Evolutionary conservation across 148 eudicot species (phyloP), one percentile per base, ranked within the genome.

Genomic region (Rhododendron vialii): DNA sequence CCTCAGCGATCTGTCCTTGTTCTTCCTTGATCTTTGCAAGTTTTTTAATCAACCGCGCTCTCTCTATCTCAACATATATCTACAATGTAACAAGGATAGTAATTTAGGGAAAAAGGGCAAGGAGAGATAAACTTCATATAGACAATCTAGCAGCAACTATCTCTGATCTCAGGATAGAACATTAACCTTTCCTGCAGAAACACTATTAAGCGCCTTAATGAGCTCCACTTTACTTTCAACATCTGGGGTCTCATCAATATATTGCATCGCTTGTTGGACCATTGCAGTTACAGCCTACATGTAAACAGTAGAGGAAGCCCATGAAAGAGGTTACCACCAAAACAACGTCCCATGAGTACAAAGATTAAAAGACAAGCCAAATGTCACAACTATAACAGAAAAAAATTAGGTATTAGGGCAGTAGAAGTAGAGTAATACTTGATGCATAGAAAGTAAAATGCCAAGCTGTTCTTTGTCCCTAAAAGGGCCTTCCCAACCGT

Each of bases 21-120:
- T 89, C 98, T 92, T 96, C 99, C 90, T 94, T 95, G 84, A 96
- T 92, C 91, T 94, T 95, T 81, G 99, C 98, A 86, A 96, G 98
- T 78, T 71, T 94, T 91, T 91, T 96, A 79, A 94, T 90, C 89
- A 96, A 88, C 8, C 98, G 90, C 53, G 98, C 98, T 86, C 99
- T 90, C 91, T 94, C 98, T 85, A 95, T 92, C 89, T 96, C 99
- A 85, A 96, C 98, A 91, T 95, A 96, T 85, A 96, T 96, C 98
- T 96, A 90, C 80, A 84, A 73, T 26, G 15, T 22, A 45, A 55
- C 26, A 63, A 2, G 61, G 63, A 55, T 55, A 18, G 14, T 26
- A 35, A 45, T 24, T 50, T 55, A 88, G 73, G 80, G 28, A 38
- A 8, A 28, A 22, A 69, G 80, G 74, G 24, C 20, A 17, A 78